These are phyloP conservation scores for Trichoderma sp. DNA, from an alignment of 2,329 filamentous ascomycete genomes.

Conservation along the genomic window DNA sequence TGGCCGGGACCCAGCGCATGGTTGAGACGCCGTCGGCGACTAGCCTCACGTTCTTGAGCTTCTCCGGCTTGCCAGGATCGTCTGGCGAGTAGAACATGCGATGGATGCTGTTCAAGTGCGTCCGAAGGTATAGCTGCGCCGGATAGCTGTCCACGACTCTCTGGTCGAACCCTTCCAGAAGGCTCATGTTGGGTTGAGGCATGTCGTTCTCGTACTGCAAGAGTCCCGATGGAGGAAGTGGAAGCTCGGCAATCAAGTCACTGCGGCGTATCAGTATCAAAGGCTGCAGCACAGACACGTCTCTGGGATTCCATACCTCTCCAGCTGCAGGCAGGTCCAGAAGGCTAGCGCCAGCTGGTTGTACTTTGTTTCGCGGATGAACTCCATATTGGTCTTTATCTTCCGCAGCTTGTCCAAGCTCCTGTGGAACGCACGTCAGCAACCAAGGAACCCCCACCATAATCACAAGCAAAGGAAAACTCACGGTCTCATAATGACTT, in stretches of 20 bases:
- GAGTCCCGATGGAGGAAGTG: constrained; percentile 61
- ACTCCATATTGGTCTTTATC: constrained; percentile 42
- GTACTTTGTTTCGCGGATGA: constrained; percentile 48
- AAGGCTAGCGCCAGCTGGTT: constrained; percentile 76
- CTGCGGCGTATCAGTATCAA: constrained; percentile 47
- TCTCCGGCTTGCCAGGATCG: constrained; percentile 38
- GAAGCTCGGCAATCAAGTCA: constrained; percentile 88
- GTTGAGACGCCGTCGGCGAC: constrained; percentile 49
- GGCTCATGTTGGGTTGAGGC: constrained; percentile 63
- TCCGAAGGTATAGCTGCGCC: constrained; percentile 65
- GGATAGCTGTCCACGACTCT: constrained; percentile 61
- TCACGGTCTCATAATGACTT: constrained; percentile 76
- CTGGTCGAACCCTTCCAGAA: constrained; percentile 48
- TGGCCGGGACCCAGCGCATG: constrained; percentile 51
- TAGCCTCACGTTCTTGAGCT: constrained; percentile 52
- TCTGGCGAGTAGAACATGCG: constrained; percentile 56
- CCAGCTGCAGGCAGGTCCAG: constrained; percentile 91
- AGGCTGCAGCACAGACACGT: neutral
- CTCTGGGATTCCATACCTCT: constrained; percentile 61
- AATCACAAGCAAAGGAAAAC: constrained; percentile 37
- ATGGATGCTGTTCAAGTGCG: constrained; percentile 66
- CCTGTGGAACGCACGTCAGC: constrained; percentile 38
- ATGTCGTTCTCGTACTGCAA: constrained; percentile 65
- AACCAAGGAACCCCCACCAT: neutral
- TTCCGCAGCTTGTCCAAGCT: constrained; percentile 53